Conservation (phyloP, 305 asterid genomes). For the Fraxinus greggii region DNA sequence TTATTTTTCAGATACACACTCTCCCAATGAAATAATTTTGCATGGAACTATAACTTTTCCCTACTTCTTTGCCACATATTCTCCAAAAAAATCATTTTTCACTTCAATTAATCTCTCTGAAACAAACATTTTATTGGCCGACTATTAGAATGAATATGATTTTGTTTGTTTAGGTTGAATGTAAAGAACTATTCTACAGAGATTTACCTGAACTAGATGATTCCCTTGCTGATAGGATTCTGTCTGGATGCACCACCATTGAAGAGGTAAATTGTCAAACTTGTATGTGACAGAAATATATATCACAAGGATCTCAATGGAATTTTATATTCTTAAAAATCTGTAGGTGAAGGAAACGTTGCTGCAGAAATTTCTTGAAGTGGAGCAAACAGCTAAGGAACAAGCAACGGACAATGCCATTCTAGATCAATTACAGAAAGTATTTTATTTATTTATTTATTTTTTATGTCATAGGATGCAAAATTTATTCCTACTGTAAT, state of each 20-base stretch:
- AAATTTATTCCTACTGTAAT: background rate
- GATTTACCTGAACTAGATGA: slow-evolving; percentile 76
- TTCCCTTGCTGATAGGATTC: slow-evolving; percentile 71
- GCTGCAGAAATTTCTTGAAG: slow-evolving; percentile 65
- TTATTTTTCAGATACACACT: background rate
- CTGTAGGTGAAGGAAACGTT: slow-evolving; percentile 71
- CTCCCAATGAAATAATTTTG: background rate
- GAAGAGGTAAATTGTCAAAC: slow-evolving; percentile 57
- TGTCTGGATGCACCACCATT: slow-evolving; percentile 70
- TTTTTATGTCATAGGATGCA: background rate
- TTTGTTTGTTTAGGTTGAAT: slow-evolving; percentile 57
- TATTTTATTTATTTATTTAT: slow-evolving; percentile 17
- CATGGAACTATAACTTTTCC: background rate
- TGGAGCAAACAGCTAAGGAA: slow-evolving; percentile 90
- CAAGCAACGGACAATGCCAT: slow-evolving; percentile 96
- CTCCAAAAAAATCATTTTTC: background rate
- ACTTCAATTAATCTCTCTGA: background rate
- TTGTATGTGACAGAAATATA: background rate
- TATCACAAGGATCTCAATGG: slow-evolving; percentile 5
- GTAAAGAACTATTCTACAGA: slow-evolving; percentile 84
- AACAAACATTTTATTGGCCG: background rate
- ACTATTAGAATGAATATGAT: background rate
- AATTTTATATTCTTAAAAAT: slow-evolving; percentile 8
- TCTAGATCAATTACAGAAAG: slow-evolving; percentile 77
- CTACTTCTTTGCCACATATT: background rate